These are phyloP conservation scores for Pseudocohnilembus persalinus DNA, from an alignment of 169 alveolate genomes.

Conservation along the genomic window DNA sequence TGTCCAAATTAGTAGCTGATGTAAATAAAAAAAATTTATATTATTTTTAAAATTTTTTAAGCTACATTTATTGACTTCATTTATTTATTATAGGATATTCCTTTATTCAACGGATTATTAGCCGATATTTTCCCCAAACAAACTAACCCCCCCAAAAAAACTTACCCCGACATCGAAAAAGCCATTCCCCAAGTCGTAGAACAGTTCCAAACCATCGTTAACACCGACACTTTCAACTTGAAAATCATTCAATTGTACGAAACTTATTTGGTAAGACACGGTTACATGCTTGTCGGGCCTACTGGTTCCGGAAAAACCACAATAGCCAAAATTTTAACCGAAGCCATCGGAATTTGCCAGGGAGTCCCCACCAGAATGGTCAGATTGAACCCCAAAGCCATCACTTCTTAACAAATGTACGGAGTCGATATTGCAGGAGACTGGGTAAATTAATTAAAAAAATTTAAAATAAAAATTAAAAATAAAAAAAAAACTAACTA, in stretches of 20 bases:
- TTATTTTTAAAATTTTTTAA: too few species aligned
- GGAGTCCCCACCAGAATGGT: conserved; percentile 80
- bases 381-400: conserved; percentile 96
- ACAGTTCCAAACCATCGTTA: conserved; percentile 59
- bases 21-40: too few species aligned
- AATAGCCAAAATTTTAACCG: conserved; percentile 90
- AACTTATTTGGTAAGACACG: conserved; percentile 96
- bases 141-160: conserved; percentile 91
- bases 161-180: conserved; percentile 89
- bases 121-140: conserved; percentile 96
- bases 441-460: too few species aligned
- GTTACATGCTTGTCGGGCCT: conserved; percentile 97
- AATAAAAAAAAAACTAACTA: too few species aligned
- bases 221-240: conserved; percentile 76
- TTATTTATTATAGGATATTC: too few species aligned
- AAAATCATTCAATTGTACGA: conserved; percentile 92
- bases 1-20: conserved; percentile 94
- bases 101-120: conserved; percentile 92
- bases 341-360: conserved; percentile 85
- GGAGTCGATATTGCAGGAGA: conserved; percentile 87
- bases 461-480: too few species aligned
- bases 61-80: too few species aligned
- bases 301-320: conserved; percentile 97
- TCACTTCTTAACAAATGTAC: conserved; percentile 92
- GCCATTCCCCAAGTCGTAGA: conserved; percentile 81